These are phyloP conservation scores for Nowakowskiella sp. DNA, from an alignment of 192 early-diverging fungal species.

Conservation along the genomic window DNA sequence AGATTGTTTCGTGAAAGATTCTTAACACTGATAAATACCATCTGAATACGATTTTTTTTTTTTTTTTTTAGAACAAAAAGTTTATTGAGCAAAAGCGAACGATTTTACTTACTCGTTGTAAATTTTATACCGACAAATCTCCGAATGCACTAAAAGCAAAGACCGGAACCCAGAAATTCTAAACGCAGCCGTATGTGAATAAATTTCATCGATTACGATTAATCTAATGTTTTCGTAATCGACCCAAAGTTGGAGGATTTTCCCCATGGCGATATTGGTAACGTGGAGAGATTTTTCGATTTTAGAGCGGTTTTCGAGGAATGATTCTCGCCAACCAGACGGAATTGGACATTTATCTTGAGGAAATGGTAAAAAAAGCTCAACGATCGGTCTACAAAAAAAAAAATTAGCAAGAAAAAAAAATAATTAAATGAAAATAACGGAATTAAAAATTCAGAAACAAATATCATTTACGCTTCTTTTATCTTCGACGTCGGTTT, in stretches of 20 bases:
- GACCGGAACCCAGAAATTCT: slow-evolving; percentile 40
- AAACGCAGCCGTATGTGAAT: slow-evolving; percentile 33
- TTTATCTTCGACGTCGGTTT: not conserved
- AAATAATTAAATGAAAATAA: not conserved
- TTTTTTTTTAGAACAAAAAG: not conserved
- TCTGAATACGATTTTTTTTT: slow-evolving; percentile 11
- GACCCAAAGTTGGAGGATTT: slow-evolving; percentile 35
- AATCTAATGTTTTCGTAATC: slow-evolving; percentile 31
- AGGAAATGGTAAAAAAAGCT: slow-evolving; percentile 17
- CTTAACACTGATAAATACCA: slow-evolving; percentile 3
- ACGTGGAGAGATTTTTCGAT: slow-evolving; percentile 38
- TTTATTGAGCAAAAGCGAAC: slow-evolving; percentile 6
- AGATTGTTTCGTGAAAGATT: not conserved
- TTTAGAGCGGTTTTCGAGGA: slow-evolving; percentile 33
- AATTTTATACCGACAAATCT: slow-evolving; percentile 44
- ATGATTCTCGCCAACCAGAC: slow-evolving; percentile 34
- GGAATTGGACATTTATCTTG: slow-evolving; percentile 43
- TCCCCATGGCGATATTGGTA: slow-evolving; percentile 29
- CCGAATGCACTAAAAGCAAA: slow-evolving; percentile 47
- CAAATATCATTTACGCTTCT: slow-evolving; percentile 12
- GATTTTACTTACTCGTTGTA: slow-evolving; percentile 37
- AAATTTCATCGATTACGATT: slow-evolving; percentile 37
- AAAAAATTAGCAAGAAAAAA: not conserved
- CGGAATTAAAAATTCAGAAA: not conserved
- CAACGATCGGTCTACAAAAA: slow-evolving; percentile 1